Evolutionary conservation across 371 early-diverging fungal species (phyloP).

Genomic region (Syncephalastrum contaminatum): DNA sequence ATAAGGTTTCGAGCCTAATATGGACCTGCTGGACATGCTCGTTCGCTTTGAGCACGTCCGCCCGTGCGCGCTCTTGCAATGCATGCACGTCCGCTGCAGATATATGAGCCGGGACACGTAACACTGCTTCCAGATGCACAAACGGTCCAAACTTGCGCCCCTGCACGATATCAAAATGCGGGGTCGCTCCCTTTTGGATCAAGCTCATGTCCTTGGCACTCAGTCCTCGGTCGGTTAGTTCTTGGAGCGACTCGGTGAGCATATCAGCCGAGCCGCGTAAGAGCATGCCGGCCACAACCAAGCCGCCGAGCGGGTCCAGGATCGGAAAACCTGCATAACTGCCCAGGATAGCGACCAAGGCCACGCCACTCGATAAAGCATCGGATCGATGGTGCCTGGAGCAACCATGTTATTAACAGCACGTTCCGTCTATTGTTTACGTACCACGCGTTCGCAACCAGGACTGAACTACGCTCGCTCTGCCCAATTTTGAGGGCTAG

Average conservation of each 20-base stretch:
- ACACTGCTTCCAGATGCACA: too few species aligned
- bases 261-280: slow-evolving; percentile 55
- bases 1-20: too few species aligned
- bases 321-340: slow-evolving; percentile 61
- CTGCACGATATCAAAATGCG: too few species aligned
- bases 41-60: too few species aligned
- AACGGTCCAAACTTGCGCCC: too few species aligned
- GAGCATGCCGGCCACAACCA: slow-evolving; percentile 61
- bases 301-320: slow-evolving; percentile 68
- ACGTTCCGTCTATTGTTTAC: not conserved
- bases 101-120: too few species aligned
- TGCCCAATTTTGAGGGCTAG: slow-evolving; percentile 64
- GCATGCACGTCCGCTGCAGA: too few species aligned
- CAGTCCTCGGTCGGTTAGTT: slow-evolving; percentile 47
- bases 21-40: too few species aligned
- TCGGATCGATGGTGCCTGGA: slow-evolving; percentile 72
- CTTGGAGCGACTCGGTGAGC: slow-evolving; percentile 36
- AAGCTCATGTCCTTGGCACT: not conserved
- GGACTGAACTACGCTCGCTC: slow-evolving; percentile 59
- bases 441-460: slow-evolving; percentile 73
- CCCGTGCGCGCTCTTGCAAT: too few species aligned
- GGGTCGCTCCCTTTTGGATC: too few species aligned
- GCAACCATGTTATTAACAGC: not conserved
- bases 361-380: slow-evolving; percentile 65
- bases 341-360: slow-evolving; percentile 63